Conservation (phyloP, 805 yeast species). For the Huiozyma sinensis region DNA sequence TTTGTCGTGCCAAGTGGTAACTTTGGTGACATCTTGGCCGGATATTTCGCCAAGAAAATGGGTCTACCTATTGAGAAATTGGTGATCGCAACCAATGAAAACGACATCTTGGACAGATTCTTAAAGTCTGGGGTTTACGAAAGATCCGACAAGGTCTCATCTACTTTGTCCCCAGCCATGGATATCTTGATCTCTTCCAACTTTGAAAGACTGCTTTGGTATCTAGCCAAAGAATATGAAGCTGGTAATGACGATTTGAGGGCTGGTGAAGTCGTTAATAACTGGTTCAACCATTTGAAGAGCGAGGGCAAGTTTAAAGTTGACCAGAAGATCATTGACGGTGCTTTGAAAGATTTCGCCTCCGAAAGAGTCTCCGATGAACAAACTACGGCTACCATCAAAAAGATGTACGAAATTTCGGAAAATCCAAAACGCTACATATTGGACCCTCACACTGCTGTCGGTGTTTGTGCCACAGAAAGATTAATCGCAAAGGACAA, state of each 20-base stretch:
- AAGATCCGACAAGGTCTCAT: conserved; percentile 65
- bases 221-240: conserved; percentile 61
- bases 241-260: conserved; percentile 47
- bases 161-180: conserved; percentile 96
- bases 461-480: conserved; percentile 76
- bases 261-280: conserved; percentile 64
- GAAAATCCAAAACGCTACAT: conserved; percentile 56
- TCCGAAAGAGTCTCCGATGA: conserved; percentile 73
- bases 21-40: conserved; percentile 96
- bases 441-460: conserved; percentile 94
- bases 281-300: conserved; percentile 75
- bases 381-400: conserved; percentile 74
- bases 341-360: conserved; percentile 60
- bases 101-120: conserved; percentile 90
- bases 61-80: conserved; percentile 83
- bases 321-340: conserved; percentile 48
- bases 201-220: conserved; percentile 95
- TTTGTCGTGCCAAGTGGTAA: conserved; percentile 97
- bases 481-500: conserved; percentile 43
- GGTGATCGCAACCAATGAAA: conserved; percentile 91
- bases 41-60: conserved; percentile 89
- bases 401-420: conserved; percentile 47
- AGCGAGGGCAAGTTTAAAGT: conserved; percentile 66
- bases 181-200: conserved; percentile 92
- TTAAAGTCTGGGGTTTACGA: conserved; percentile 77